These are phyloP conservation scores for Hippophae tibetana DNA, from an alignment of 306 rosid genomes.

Conservation along the genomic window DNA sequence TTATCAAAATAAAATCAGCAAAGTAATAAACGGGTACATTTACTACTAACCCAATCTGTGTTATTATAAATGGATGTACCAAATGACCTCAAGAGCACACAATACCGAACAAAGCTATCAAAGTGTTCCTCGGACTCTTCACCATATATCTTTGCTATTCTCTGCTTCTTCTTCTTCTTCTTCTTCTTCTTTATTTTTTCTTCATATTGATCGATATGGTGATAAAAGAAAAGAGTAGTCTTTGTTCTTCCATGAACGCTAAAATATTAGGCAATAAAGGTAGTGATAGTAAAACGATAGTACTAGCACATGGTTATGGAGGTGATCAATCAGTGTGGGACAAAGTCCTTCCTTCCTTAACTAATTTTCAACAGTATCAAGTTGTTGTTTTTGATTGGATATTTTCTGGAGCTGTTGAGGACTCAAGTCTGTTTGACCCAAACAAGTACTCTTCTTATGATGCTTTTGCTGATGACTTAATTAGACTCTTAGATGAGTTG, in stretches of 20 bases:
- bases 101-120: too few relatives aligned
- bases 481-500: slow-evolving; percentile 44
- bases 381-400: slow-evolving; percentile 75
- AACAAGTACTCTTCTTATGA: slow-evolving; percentile 42
- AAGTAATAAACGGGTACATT: too few relatives aligned
- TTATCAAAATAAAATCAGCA: too few relatives aligned
- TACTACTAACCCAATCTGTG: too few relatives aligned
- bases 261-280: slow-evolving; percentile 25
- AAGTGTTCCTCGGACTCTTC: background rate
- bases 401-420: slow-evolving; percentile 49
- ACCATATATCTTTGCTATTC: background rate
- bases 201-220: slow-evolving; percentile 19
- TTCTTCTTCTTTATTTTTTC: background rate
- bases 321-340: slow-evolving; percentile 83
- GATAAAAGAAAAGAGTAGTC: slow-evolving; percentile 15
- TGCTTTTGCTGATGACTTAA: slow-evolving; percentile 53
- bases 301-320: slow-evolving; percentile 84
- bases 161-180: background rate
- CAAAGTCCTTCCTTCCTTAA: slow-evolving; percentile 44
- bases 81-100: too few relatives aligned
- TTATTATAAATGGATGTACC: too few relatives aligned
- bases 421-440: slow-evolving; percentile 40
- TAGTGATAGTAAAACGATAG: slow-evolving; percentile 37
- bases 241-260: slow-evolving; percentile 38
- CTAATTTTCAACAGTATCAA: slow-evolving; percentile 11